Evolutionary conservation across 352 stramenopile species (phyloP).

Genomic region (Globisporangium paddicum): DNA sequence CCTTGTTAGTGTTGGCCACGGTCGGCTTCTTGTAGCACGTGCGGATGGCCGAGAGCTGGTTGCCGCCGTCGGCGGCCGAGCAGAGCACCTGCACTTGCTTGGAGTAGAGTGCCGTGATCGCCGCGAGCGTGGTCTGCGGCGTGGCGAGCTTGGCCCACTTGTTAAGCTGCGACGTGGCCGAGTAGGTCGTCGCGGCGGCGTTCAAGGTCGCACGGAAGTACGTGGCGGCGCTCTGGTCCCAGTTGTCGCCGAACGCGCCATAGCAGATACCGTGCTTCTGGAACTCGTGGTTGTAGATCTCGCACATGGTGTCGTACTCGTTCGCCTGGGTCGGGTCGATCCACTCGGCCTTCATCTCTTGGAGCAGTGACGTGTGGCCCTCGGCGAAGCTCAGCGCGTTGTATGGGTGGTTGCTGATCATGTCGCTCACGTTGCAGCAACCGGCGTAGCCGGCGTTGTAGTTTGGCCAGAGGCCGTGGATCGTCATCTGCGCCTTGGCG

Average conservation of each 20-base stretch:
- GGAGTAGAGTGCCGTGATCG: conserved; percentile 47
- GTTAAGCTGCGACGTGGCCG: conserved; percentile 53
- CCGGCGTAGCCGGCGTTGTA: conserved; percentile 68
- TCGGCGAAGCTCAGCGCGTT: conserved; percentile 35
- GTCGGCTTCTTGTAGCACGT: conserved; percentile 54
- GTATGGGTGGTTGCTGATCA: conserved; percentile 54
- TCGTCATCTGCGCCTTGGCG: conserved; percentile 50
- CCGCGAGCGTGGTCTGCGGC: conserved; percentile 22
- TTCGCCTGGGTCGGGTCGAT: conserved; percentile 51
- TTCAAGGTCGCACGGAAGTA: conserved; percentile 69
- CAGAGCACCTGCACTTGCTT: conserved; percentile 65
- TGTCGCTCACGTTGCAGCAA: conserved; percentile 66
- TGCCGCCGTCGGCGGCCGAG: conserved; percentile 44
- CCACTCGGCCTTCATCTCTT: conserved; percentile 58
- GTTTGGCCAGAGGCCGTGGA: conserved; percentile 77
- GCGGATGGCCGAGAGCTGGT: conserved; percentile 66
- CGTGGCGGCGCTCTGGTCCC: conserved; percentile 49
- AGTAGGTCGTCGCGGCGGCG: conserved; percentile 27
- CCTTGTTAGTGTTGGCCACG: conserved; percentile 1
- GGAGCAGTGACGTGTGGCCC: conserved; percentile 40
- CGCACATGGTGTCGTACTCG: conserved; percentile 65
- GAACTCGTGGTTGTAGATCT: conserved; percentile 87
- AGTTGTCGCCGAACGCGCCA: conserved; percentile 55
- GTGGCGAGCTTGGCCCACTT: conserved; percentile 30
- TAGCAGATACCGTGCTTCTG: conserved; percentile 86